Conservation (phyloP, 495 filamentous ascomycete species). For the Sabuloglossum arenarium region DNA sequence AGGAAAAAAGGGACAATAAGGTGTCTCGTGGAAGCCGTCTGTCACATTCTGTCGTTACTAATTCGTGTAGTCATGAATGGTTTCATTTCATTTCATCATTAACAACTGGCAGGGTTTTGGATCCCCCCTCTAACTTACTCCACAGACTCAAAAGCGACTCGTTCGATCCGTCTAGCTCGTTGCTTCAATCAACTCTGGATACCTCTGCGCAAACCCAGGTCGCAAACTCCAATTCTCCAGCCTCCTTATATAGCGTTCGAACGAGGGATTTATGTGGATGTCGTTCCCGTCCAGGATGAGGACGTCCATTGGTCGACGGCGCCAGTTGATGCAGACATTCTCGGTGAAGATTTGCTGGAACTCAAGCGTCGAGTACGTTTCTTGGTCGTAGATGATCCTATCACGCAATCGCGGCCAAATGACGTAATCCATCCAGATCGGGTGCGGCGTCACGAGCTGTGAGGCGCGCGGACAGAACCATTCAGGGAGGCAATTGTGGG, state of each 20-base stretch:
- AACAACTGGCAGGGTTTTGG: too few species aligned
- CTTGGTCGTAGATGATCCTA: constrained; percentile 15
- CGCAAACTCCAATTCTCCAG: background rate
- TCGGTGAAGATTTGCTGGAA: constrained; percentile 14
- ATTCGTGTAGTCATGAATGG: too few species aligned
- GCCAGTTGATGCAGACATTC: constrained; percentile 11
- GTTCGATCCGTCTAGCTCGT: too few species aligned
- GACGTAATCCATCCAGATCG: constrained; percentile 16
- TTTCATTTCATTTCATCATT: too few species aligned
- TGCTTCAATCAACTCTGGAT: background rate
- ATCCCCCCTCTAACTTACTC: too few species aligned
- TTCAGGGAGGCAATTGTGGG: constrained; percentile 10
- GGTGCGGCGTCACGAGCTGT: constrained; percentile 13
- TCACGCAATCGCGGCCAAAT: constrained; percentile 14
- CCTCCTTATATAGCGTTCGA: background rate
- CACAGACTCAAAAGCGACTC: too few species aligned
- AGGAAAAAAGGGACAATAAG: too few species aligned
- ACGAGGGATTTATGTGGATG: background rate
- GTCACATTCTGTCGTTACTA: too few species aligned
- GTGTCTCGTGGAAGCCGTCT: too few species aligned
- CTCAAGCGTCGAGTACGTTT: constrained; percentile 14
- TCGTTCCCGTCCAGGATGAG: background rate
- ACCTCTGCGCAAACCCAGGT: background rate
- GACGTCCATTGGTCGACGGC: background rate
- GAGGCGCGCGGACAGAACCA: constrained; percentile 11